phyloP scores from a whole-genome alignment of 2,329 filamentous ascomycete genomes.

The Diaporthe vaccinii region DNA sequence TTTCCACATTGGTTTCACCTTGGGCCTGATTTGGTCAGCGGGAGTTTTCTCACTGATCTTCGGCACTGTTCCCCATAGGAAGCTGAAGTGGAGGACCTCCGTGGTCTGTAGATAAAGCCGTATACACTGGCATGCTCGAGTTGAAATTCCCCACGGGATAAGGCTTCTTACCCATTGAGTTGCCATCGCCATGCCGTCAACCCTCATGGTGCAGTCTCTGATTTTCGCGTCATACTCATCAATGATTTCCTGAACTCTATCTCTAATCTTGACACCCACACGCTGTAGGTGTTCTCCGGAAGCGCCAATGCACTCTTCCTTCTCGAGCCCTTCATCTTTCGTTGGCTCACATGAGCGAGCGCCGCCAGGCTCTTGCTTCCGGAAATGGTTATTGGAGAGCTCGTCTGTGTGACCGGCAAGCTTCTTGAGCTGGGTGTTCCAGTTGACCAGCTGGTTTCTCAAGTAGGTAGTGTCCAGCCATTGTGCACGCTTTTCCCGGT shows the following conservation, averaged over 20 bases:
- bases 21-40: slow-evolving; percentile 44
- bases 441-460: slow-evolving; percentile 46
- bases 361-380: neutral
- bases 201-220: slow-evolving; percentile 50
- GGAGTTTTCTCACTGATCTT: no score
- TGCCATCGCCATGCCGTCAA: slow-evolving; percentile 53
- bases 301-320: neutral
- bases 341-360: neutral
- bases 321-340: neutral
- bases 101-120: neutral
- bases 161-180: slow-evolving; percentile 50
- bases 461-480: slow-evolving; percentile 48
- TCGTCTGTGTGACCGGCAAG: slow-evolving; percentile 42
- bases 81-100: neutral
- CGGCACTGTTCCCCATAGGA: neutral
- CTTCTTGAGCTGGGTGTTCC: slow-evolving; percentile 46
- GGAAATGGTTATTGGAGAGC: slow-evolving; percentile 32
- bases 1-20: slow-evolving; percentile 48
- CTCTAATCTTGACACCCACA: slow-evolving; percentile 41
- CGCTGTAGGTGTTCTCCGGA: slow-evolving; percentile 18
- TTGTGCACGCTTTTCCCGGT: slow-evolving; percentile 39
- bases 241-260: slow-evolving; percentile 44
- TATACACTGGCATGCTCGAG: no score
- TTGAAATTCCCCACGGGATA: neutral
- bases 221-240: slow-evolving; percentile 51